Evolutionary conservation across 176 grass and related monocot species (phyloP).

Genomic region (Metroxylon sagu): DNA sequence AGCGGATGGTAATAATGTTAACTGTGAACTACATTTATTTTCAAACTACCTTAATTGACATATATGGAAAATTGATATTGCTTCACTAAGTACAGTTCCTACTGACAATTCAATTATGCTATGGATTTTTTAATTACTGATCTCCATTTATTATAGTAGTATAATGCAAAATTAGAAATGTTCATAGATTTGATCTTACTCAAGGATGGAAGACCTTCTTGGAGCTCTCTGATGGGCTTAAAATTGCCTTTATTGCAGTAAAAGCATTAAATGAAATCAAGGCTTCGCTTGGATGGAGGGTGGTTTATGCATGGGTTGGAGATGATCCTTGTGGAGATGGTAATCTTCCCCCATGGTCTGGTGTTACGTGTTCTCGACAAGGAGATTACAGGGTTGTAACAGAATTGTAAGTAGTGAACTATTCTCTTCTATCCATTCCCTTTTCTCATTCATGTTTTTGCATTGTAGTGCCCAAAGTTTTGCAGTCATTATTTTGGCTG

Average conservation of each 20-base stretch:
- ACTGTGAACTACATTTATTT: too few species aligned
- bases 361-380: slow-evolving; percentile 88
- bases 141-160: neutral
- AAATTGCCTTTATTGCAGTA: slow-evolving; percentile 42
- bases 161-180: neutral
- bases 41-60: too few species aligned
- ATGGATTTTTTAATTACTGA: too few species aligned
- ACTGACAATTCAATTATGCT: too few species aligned
- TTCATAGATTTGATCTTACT: neutral
- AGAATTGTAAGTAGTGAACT: slow-evolving; percentile 54
- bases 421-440: too few species aligned
- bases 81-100: too few species aligned
- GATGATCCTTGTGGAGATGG: slow-evolving; percentile 94
- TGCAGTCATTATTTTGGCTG: too few species aligned
- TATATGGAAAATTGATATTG: too few species aligned
- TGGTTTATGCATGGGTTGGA: slow-evolving; percentile 96
- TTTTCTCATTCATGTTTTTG: too few species aligned
- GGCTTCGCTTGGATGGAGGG: slow-evolving; percentile 87
- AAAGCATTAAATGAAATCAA: slow-evolving; percentile 99
- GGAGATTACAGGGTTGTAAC: slow-evolving; percentile 98
- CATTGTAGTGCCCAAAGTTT: too few species aligned
- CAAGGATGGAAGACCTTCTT: neutral
- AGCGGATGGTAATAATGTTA: too few species aligned
- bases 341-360: slow-evolving; percentile 89
- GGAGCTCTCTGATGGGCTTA: slow-evolving; percentile 7